phyloP scores from a whole-genome alignment of 2,329 filamentous ascomycete species.

The Ophiostoma angusticollis region DNA sequence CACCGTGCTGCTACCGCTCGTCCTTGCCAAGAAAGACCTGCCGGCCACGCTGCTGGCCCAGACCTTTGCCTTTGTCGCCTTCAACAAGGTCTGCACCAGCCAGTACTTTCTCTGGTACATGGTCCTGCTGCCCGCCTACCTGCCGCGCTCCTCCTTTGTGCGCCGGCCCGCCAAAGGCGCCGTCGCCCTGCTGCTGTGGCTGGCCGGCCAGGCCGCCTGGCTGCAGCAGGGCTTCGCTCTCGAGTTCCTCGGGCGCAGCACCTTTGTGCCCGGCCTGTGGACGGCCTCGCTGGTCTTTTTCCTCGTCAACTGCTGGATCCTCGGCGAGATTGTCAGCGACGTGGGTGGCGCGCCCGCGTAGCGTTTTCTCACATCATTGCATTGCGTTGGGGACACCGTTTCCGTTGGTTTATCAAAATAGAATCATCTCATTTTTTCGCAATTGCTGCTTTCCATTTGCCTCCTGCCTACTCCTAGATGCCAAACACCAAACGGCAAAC shows the following conservation, averaged over 20 bases:
- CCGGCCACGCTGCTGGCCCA: constrained; percentile 81
- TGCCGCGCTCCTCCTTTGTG: constrained; percentile 66
- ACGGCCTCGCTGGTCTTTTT: constrained; percentile 67
- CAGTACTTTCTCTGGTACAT: constrained; percentile 99
- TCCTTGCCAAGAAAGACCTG: constrained; percentile 68
- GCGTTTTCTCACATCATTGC: too few relatives aligned
- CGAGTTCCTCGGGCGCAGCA: constrained; percentile 69
- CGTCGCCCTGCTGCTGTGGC: constrained; percentile 57
- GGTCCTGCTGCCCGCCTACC: constrained; percentile 81
- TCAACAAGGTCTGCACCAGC: constrained; percentile 98
- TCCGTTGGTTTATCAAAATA: too few relatives aligned
- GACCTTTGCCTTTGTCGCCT: constrained; percentile 92
- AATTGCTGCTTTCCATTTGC: neutral
- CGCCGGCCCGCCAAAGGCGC: constrained; percentile 47
- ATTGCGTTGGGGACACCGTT: neutral
- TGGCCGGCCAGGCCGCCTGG: constrained; percentile 62
- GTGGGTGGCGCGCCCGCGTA: constrained; percentile 16
- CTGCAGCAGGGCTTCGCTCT: constrained; percentile 62
- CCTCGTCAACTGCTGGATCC: constrained; percentile 71
- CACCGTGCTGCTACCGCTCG: constrained; percentile 55
- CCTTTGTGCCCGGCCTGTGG: constrained; percentile 79
- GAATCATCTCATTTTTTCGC: too few relatives aligned
- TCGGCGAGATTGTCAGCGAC: constrained; percentile 69
- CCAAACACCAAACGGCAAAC: neutral
- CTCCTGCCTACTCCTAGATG: too few relatives aligned